Evolutionary conservation across 805 yeast species (phyloP).

Genomic region (Zygoascus bituminiphila): DNA sequence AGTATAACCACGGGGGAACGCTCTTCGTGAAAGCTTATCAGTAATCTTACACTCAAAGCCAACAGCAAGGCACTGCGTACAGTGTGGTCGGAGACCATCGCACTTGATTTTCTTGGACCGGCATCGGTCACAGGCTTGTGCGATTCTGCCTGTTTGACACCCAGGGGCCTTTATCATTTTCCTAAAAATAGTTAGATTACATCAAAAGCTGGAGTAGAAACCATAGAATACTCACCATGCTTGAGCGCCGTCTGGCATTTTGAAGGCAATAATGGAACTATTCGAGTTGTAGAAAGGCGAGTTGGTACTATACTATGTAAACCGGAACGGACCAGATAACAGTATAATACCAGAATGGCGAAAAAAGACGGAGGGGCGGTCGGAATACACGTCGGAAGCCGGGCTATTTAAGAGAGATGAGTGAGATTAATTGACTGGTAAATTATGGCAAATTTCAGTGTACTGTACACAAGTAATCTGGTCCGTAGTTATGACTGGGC

Average conservation of each 20-base stretch:
- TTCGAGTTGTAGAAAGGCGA: constrained; percentile 64
- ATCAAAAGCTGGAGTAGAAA: no score
- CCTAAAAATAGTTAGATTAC: constrained; percentile 18
- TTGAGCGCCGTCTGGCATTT: constrained; percentile 34
- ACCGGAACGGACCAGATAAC: no score
- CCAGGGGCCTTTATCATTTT: constrained; percentile 66
- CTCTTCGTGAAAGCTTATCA: constrained; percentile 74
- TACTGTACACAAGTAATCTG: no score
- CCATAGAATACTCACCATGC: constrained; percentile 28
- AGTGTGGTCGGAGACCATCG: constrained; percentile 60
- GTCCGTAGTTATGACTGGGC: no score
- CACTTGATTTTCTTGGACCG: constrained; percentile 63
- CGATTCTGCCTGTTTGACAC: constrained; percentile 55
- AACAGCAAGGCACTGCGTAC: constrained; percentile 74
- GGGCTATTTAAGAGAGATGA: no score
- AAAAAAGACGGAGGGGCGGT: no score
- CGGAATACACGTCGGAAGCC: no score
- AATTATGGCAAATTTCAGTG: no score
- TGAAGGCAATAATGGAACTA: constrained; percentile 49
- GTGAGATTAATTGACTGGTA: no score
- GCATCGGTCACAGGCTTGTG: constrained; percentile 90
- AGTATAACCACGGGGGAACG: constrained; percentile 88
- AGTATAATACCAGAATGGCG: no score
- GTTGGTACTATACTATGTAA: no score
- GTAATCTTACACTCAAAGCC: constrained; percentile 87